These are phyloP conservation scores for Kodamaea arcana DNA, from an alignment of 1,139 yeast genomes.

Conservation along the genomic window DNA sequence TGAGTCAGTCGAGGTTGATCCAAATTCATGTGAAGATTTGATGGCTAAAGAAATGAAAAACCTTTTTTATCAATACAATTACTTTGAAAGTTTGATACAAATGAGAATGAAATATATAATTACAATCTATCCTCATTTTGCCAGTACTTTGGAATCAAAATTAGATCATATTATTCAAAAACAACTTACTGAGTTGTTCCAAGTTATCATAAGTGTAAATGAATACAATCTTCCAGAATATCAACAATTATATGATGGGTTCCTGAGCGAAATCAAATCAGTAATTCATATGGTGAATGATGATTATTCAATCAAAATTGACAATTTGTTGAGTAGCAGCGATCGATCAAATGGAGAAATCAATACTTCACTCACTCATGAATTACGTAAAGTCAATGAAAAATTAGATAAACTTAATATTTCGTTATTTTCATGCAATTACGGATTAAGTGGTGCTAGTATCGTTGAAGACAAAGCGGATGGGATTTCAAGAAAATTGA, in stretches of 20 bases:
- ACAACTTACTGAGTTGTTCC: conserved; percentile 23
- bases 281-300: conserved; percentile 39
- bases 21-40: background rate
- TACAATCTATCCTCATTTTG: conserved; percentile 28
- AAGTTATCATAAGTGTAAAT: conserved; percentile 25
- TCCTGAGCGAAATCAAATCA: conserved; percentile 34
- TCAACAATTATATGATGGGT: conserved; percentile 31
- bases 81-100: conserved; percentile 13
- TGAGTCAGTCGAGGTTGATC: background rate
- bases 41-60: conserved; percentile 3
- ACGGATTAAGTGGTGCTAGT: conserved; percentile 15
- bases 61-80: conserved; percentile 10
- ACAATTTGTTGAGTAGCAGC: conserved; percentile 61
- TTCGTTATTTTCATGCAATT: conserved; percentile 24
- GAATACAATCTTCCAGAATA: conserved; percentile 36
- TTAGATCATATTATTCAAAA: conserved; percentile 19
- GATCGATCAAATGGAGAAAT: conserved; percentile 81
- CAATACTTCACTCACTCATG: conserved; percentile 73
- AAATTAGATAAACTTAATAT: conserved; percentile 54
- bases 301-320: conserved; percentile 50
- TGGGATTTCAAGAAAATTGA: conserved; percentile 17
- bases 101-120: conserved; percentile 25
- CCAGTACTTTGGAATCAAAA: conserved; percentile 15
- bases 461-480: conserved; percentile 12
- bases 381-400: conserved; percentile 67